Evolutionary conservation across 2,329 filamentous ascomycete species (phyloP).

Genomic region (Stagonosporopsis rhizophila): DNA sequence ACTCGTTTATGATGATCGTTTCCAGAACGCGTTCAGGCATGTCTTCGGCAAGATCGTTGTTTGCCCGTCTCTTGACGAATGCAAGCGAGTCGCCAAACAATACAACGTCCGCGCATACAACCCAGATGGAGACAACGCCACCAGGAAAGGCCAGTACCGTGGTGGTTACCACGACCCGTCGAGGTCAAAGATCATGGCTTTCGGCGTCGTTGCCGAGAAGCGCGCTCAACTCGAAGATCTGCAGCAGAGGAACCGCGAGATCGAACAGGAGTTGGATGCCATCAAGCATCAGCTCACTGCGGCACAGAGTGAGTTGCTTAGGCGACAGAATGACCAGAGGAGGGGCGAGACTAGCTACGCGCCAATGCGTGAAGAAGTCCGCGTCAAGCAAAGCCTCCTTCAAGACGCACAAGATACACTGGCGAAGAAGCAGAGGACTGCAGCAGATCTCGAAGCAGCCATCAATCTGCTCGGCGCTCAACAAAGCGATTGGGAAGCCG

Average conservation of each 20-base stretch:
- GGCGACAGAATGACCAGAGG: constrained; percentile 77
- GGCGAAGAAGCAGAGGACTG: constrained; percentile 70
- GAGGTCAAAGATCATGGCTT: constrained; percentile 84
- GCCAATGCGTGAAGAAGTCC: constrained; percentile 77
- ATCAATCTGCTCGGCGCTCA: constrained; percentile 70
- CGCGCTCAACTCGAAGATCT: constrained; percentile 76
- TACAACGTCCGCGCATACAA: constrained; percentile 94
- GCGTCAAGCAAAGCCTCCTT: constrained; percentile 75
- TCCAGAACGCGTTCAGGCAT: constrained; percentile 87
- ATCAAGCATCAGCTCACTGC: constrained; percentile 89
- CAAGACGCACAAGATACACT: constrained; percentile 76
- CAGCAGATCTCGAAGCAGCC: constrained; percentile 72
- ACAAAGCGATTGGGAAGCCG: constrained; percentile 77
- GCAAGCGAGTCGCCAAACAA: constrained; percentile 88
- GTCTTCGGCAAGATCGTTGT: constrained; percentile 96
- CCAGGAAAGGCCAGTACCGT: constrained; percentile 93
- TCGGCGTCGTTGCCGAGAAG: constrained; percentile 76
- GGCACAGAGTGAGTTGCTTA: constrained; percentile 83
- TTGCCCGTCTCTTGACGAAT: constrained; percentile 86
- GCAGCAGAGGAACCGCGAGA: constrained; percentile 67
- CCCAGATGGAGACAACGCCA: constrained; percentile 90
- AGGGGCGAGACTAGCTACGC: constrained; percentile 84
- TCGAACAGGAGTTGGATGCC: constrained; percentile 73
- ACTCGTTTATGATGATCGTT: constrained; percentile 77
- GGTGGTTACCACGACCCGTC: constrained; percentile 91